A percentile compares a stretch with the other conserved stretches of the same genome.
phyloP scores from a whole-genome alignment of 106 monocot species.

The Dioscorea zingiberensis region DNA sequence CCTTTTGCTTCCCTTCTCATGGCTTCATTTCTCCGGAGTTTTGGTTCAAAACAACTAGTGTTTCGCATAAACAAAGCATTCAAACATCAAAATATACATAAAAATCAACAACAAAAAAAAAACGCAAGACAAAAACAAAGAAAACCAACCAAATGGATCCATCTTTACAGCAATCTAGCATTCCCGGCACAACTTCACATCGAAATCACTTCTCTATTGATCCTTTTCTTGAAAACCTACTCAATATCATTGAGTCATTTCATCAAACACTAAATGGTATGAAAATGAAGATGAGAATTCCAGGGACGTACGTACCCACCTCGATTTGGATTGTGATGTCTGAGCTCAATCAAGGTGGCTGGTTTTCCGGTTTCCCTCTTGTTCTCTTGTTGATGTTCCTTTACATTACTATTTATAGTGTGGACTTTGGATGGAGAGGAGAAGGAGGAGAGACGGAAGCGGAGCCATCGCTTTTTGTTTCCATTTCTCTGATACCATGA shows the following conservation, averaged over 20 bases:
- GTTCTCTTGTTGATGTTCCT: too few species aligned
- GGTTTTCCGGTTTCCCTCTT: too few species aligned
- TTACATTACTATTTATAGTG: too few species aligned
- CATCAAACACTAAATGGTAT: neutral
- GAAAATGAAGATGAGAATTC: too few species aligned
- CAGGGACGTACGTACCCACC: too few species aligned
- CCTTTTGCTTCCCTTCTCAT: neutral
- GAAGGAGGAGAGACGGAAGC: neutral
- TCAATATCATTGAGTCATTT: neutral
- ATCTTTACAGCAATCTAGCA: neutral
- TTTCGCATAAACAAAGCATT: conserved; percentile 21
- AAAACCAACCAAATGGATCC: neutral
- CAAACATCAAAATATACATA: conserved; percentile 32
- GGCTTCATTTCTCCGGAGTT: neutral
- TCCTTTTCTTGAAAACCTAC: too few species aligned
- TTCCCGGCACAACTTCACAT: too few species aligned
- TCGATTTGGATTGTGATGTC: too few species aligned
- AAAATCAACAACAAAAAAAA: neutral
- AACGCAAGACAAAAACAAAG: neutral
- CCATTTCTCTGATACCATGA: too few species aligned
- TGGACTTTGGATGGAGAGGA: neutral
- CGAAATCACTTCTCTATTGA: too few species aligned
- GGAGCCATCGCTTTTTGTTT: neutral
- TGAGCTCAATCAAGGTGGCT: too few species aligned
- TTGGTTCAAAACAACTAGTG: neutral